Conservation (phyloP, 2,329 filamentous ascomycete genomes). For the Ceratocystis cacaofunesta region DNA sequence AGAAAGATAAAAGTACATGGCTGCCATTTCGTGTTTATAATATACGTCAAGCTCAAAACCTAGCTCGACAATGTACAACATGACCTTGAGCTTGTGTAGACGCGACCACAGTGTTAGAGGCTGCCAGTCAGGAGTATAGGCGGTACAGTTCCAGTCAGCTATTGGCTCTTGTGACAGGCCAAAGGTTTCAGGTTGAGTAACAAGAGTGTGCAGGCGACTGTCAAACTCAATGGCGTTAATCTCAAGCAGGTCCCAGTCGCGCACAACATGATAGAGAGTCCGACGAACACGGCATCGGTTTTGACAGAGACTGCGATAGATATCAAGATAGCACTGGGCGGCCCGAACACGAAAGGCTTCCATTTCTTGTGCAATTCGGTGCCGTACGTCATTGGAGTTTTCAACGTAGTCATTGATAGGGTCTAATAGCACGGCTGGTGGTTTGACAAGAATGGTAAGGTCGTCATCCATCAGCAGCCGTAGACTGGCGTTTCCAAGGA, state of each 20-base stretch:
- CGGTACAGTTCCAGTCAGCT: conserved; percentile 36
- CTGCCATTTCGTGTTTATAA: conserved; percentile 64
- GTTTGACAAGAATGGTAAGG: conserved; percentile 61
- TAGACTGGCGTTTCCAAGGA: conserved; percentile 53
- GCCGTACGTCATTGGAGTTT: conserved; percentile 54
- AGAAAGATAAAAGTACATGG: conserved; percentile 85
- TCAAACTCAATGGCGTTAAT: conserved; percentile 48
- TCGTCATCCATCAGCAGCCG: conserved; percentile 69
- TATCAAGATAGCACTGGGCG: conserved; percentile 62
- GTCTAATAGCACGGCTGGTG: conserved; percentile 55
- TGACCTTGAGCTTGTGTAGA: conserved; percentile 74
- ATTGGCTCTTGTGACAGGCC: conserved; percentile 27
- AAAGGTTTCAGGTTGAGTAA: conserved; percentile 39
- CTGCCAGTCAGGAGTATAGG: background rate
- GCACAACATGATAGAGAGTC: conserved; percentile 69
- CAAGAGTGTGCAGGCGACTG: conserved; percentile 45
- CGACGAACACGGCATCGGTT: conserved; percentile 83
- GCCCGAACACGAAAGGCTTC: conserved; percentile 49
- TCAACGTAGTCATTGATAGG: conserved; percentile 64
- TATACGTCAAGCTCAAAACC: conserved; percentile 93
- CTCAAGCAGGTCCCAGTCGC: conserved; percentile 74
- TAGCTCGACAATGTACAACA: conserved; percentile 76
- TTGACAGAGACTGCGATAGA: conserved; percentile 72
- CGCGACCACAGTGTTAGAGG: conserved; percentile 60
- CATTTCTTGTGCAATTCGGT: conserved; percentile 58